phyloP scores from a whole-genome alignment of 495 filamentous ascomycete species.

The Penicillium atrosanguineum region DNA sequence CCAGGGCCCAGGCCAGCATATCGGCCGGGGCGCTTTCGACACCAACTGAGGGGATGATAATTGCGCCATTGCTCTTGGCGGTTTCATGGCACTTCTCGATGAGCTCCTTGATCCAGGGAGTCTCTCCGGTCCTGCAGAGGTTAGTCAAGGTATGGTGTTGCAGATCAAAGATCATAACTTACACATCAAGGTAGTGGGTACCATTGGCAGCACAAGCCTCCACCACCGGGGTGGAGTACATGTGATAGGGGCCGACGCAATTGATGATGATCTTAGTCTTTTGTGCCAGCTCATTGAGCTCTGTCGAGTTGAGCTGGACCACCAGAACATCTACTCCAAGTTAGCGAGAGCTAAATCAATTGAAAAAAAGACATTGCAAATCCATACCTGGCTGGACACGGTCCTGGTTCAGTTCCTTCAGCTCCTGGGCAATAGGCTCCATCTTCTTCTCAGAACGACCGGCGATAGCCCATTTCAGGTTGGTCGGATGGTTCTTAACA shows the following conservation, averaged over 20 bases:
- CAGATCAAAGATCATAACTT: conserved; percentile 8
- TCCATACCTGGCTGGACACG: conserved; percentile 62
- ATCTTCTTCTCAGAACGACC: conserved; percentile 77
- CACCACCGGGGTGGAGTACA: conserved; percentile 76
- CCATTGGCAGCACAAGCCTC: conserved; percentile 85
- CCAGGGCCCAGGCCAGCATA: conserved; percentile 69
- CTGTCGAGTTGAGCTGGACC: conserved; percentile 59
- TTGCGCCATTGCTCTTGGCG: conserved; percentile 72
- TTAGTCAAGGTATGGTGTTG: conserved; percentile 3
- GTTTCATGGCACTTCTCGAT: conserved; percentile 74
- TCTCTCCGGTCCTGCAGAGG: conserved; percentile 68
- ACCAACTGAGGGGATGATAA: conserved; percentile 84
- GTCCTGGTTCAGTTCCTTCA: conserved; percentile 66
- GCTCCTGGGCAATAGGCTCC: conserved; percentile 59
- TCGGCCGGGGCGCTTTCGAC: conserved; percentile 86
- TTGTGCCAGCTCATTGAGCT: conserved; percentile 64
- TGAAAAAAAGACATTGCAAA: neutral
- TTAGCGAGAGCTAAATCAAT: conserved; percentile 2
- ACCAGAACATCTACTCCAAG: conserved; percentile 40
- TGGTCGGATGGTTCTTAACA: conserved; percentile 66
- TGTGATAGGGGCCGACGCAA: conserved; percentile 79
- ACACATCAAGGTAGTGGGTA: conserved; percentile 87
- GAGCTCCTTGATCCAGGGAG: conserved; percentile 75
- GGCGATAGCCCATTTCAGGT: conserved; percentile 86
- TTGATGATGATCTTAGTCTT: conserved; percentile 79